Percentiles rank a stretch among this genome's conserved stretches.
phyloP scores from a whole-genome alignment of 2,329 filamentous ascomycete genomes.

The Trichoderma endophyticum region DNA sequence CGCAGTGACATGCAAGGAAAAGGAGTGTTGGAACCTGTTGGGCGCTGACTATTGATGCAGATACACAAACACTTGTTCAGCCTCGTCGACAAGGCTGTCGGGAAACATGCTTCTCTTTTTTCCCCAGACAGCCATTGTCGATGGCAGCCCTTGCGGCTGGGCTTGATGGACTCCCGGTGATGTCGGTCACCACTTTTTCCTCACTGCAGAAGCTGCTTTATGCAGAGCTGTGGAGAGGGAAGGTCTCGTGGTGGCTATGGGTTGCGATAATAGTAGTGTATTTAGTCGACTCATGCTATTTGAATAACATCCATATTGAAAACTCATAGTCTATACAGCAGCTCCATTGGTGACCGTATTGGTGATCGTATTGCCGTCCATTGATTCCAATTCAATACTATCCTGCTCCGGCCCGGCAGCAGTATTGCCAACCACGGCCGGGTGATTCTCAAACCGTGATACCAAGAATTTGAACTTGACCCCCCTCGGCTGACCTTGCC shows the following conservation, averaged over 20 bases:
- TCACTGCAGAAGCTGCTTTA: slow-evolving; percentile 49
- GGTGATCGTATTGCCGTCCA: background rate
- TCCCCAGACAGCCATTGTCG: background rate
- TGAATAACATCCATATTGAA: background rate
- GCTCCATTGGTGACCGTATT: background rate
- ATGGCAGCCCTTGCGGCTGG: background rate
- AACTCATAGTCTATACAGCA: background rate
- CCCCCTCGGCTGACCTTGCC: slow-evolving; percentile 46
- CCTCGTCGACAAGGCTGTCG: background rate
- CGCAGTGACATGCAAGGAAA: slow-evolving; percentile 29
- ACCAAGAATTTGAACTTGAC: slow-evolving; percentile 47
- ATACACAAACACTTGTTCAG: background rate
- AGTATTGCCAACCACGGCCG: slow-evolving; percentile 30
- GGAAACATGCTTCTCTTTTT: background rate
- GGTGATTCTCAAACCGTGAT: slow-evolving; percentile 46
- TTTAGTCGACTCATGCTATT: background rate
- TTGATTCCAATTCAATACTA: background rate
- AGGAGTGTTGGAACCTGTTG: background rate
- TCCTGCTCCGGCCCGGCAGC: slow-evolving; percentile 22
- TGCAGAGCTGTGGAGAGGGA: slow-evolving; percentile 50
- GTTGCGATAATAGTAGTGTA: background rate
- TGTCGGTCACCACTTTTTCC: slow-evolving; percentile 41
- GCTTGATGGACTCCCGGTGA: slow-evolving; percentile 18
- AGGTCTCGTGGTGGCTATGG: background rate
- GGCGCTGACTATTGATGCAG: slow-evolving; percentile 2